These are phyloP conservation scores for Alternaria ventricosa DNA, from an alignment of 2,329 filamentous ascomycete species.

Conservation along the genomic window DNA sequence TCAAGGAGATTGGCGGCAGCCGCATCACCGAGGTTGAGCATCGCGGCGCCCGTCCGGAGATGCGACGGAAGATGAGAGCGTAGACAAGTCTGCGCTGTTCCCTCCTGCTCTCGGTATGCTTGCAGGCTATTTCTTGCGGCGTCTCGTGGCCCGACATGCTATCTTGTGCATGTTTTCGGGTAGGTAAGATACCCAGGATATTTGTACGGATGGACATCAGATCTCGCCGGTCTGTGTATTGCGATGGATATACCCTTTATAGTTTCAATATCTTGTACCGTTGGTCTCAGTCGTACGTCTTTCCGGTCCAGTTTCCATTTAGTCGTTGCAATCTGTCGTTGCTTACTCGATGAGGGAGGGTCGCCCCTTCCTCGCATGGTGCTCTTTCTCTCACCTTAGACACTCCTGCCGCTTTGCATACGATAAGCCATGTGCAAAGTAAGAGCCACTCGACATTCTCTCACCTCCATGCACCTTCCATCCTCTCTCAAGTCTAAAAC, in stretches of 20 bases:
- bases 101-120: constrained; percentile 3
- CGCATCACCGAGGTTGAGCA: constrained; percentile 55
- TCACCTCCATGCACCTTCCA: not conserved
- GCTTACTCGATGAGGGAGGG: not conserved
- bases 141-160: not conserved
- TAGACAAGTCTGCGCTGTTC: not conserved
- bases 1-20: constrained; percentile 76
- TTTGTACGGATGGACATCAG: constrained; percentile 5
- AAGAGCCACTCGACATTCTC: not conserved
- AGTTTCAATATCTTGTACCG: constrained; percentile 9
- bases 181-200: constrained; percentile 16
- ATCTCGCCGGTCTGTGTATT: constrained; percentile 2
- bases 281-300: not conserved
- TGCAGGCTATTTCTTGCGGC: not conserved
- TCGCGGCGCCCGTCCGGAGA: constrained; percentile 17
- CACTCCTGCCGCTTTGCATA: not conserved
- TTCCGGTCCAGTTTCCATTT: not conserved
- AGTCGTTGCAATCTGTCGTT: not conserved
- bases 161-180: not conserved
- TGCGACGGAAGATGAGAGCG: constrained; percentile 12
- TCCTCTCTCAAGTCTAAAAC: not conserved
- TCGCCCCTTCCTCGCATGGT: not conserved
- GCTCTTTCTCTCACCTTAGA: not conserved
- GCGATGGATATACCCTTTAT: constrained; percentile 25
- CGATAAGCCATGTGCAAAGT: not conserved